Evolutionary conservation across 495 filamentous ascomycete genomes (phyloP), one percentile per base, ranked within the genome.

Genomic region (Xylaria bambusicola): DNA sequence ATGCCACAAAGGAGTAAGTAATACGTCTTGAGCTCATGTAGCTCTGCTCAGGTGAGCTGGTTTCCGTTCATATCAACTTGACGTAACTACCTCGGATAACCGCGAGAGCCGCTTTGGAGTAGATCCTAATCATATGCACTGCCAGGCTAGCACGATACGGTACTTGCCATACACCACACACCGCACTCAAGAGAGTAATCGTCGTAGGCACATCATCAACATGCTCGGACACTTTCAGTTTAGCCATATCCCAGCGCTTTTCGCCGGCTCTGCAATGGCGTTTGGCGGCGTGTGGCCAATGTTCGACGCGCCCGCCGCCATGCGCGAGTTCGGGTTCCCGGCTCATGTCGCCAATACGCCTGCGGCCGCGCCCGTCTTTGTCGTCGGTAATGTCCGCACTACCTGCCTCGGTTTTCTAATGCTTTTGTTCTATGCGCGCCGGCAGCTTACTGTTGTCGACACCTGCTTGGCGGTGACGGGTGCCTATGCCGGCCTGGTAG

Each of bases 251-350:
- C 71, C 70, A 15, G 62, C 66, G 35, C 68, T 73, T 26, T 52
- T 73, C 52, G 50, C 61, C 9, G 70, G 68, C 12, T 48, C 62
- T 2, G 61, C 66, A 9, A 69, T 60, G 41, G 65, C 68, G 10
- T 71, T 73, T 51, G 70, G 71, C 54, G 70, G 71, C 6, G 38
- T 72, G 24, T 67, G 70, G 57, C 64, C 68, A 1, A 26, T 74
- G 45, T 62, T 71, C 51, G 54, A 71, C 49, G 61, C 72, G 20
- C 62, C 63, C 45, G 60, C 42, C 26, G 53, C 69, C 58, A 68
- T 75, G 55, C 62, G 63, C 36, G 71, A 69, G 49, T 72, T 74
- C 55, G 73, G 69, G 52, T 62, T 74, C 17, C 72, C 73, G 2
- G 49, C 58, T 2, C 55, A 45, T 52, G 62, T 74, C 58, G 72